phyloP scores from a whole-genome alignment of 768 basidiomycete species.

The Naganishia onofrii region DNA sequence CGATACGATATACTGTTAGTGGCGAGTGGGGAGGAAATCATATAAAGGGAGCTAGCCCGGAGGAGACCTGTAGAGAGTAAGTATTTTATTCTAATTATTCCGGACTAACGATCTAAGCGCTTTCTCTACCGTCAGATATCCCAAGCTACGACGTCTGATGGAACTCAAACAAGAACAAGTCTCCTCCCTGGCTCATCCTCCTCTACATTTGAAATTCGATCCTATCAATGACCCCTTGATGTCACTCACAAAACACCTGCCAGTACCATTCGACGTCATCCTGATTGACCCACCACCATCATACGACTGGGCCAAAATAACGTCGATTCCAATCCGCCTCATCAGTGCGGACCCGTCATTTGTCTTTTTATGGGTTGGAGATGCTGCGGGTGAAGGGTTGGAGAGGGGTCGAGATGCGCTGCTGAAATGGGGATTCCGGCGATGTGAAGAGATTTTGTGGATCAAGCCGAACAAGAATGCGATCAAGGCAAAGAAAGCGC shows the following conservation, averaged over 20 bases:
- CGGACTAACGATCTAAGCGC: background rate
- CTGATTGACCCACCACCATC: constrained; percentile 74
- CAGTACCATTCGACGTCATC: constrained; percentile 82
- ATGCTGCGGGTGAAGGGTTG: constrained; percentile 81
- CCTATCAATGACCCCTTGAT: constrained; percentile 37
- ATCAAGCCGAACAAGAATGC: constrained; percentile 78
- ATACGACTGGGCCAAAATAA: constrained; percentile 76
- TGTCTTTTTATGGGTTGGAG: constrained; percentile 93
- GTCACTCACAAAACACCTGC: constrained; percentile 54
- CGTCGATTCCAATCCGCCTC: constrained; percentile 73
- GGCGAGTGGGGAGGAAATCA: constrained; percentile 93
- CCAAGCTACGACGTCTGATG: constrained; percentile 83
- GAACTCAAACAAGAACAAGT: constrained; percentile 78
- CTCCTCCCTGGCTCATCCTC: constrained; percentile 65
- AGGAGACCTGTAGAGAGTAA: constrained; percentile 89
- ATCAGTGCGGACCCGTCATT: constrained; percentile 90
- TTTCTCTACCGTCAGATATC: constrained; percentile 64
- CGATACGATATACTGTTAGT: constrained; percentile 80
- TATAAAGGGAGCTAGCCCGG: constrained; percentile 83
- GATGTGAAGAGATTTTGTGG: constrained; percentile 99
- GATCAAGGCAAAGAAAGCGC: constrained; percentile 58
- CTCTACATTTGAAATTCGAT: constrained; percentile 64
- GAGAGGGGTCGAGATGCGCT: constrained; percentile 88
- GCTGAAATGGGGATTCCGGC: constrained; percentile 78
- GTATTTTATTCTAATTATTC: constrained; percentile 46